Evolutionary conservation across 805 yeast genomes (phyloP), one percentile per base, ranked within the genome.

Genomic region (Spathaspora sp.): DNA sequence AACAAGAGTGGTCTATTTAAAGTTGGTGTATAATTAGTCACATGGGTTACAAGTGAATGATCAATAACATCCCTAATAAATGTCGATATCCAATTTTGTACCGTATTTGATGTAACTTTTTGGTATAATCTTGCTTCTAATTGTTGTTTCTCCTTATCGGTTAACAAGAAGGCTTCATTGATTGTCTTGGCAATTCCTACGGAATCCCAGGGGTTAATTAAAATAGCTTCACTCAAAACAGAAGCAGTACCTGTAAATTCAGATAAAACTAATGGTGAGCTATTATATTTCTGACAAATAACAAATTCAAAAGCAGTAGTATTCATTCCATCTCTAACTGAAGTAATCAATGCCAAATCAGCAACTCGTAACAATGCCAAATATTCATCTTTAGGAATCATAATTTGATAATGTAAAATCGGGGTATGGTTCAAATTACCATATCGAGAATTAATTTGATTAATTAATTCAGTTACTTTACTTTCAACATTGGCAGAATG

Each of bases 171-270:
- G 47, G 91, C 80, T 48, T 81, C 82, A 64, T 91, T 76, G 51
- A 96, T 87, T 6, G 91, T 80, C 60, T 83, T 87, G 1, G 99
- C 93, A 38, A 93, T 93, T 1, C 96, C 96, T 23, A 89, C 93
- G 0, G 96, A 79, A 70, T 94, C 98, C 97, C 97, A 94, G 7
- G 99, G 99, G 60, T 94, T 94, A 35, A 94, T 94, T 56, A 87
- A 81, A 48, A 89, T 77, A 0, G 97, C 89, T 54, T 86, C 89
- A 50, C 76, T 77, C 50, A 87, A 67, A 2, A 86, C 86, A 1
- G 87, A 73, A 0, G 90, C 82, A 2, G 96, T 85, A 44, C 99
- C 99, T 51, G 96, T 87, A 64, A 94, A 94, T 71, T 94, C 99
- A 19, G 97, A 88, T 44, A 94, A 72, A 39, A 94, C 83, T 62